Evolutionary conservation across 257 asterid genomes (phyloP).

Genomic region (Solanum pimpinellifolium): DNA sequence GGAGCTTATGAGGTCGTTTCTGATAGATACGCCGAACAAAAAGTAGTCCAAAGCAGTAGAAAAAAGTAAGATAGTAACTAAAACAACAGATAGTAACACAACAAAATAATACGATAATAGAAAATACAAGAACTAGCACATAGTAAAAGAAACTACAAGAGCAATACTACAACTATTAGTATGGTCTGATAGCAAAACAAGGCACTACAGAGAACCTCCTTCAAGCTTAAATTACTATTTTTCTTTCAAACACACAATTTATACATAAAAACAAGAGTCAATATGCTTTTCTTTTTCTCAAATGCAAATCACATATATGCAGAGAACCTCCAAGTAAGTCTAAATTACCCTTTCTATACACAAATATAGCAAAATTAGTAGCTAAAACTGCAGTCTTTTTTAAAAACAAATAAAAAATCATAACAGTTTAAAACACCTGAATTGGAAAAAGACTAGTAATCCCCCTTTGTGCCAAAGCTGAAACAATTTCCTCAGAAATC

Average conservation of each 20-base stretch:
- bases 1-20: rapidly evolving
- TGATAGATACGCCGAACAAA: background rate
- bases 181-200: background rate
- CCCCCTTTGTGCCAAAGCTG: constrained; percentile 53
- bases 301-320: background rate
- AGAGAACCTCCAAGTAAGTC: background rate
- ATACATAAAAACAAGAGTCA: background rate
- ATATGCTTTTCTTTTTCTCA: background rate
- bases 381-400: background rate
- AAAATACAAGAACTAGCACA: background rate
- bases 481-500: constrained; percentile 48
- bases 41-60: background rate
- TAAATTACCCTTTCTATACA: background rate
- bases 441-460: constrained; percentile 73
- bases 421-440: constrained; percentile 40
- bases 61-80: background rate
- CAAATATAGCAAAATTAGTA: background rate
- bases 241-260: background rate
- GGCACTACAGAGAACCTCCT: background rate
- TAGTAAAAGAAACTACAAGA: background rate
- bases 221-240: background rate
- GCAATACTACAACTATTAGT: background rate
- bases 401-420: background rate
- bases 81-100: background rate
- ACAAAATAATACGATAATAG: background rate